phyloP scores from a whole-genome alignment of 2,329 filamentous ascomycete genomes.

The Karstenula rhodostoma region DNA sequence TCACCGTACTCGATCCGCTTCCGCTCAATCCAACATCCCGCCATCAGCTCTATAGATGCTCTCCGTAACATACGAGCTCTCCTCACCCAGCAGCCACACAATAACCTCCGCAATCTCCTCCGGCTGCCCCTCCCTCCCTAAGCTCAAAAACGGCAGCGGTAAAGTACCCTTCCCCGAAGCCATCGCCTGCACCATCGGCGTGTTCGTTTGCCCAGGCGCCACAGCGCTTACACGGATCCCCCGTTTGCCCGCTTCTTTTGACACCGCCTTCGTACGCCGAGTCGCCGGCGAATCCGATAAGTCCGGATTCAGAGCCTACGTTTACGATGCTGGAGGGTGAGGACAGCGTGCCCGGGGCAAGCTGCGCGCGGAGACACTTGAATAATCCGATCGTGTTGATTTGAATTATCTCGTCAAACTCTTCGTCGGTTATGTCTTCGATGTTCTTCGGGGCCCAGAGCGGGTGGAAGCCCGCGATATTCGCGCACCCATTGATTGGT shows the following conservation, averaged over 20 bases:
- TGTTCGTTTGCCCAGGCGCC: slow-evolving; percentile 22
- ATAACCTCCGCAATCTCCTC: slow-evolving; percentile 25
- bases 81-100: slow-evolving; percentile 20
- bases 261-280: slow-evolving; percentile 21
- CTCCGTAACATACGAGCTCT: slow-evolving; percentile 25
- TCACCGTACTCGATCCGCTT: not conserved
- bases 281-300: slow-evolving; percentile 22
- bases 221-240: slow-evolving; percentile 22
- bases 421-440: slow-evolving; percentile 20
- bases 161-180: slow-evolving; percentile 13
- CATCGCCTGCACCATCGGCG: slow-evolving; percentile 23
- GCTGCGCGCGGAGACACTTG: slow-evolving; percentile 26
- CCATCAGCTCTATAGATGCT: slow-evolving; percentile 21
- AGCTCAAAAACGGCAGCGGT: slow-evolving; percentile 37
- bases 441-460: slow-evolving; percentile 20
- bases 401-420: slow-evolving; percentile 19
- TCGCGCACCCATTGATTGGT: slow-evolving; percentile 22
- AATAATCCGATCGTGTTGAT: slow-evolving; percentile 23
- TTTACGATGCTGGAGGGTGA: slow-evolving; percentile 9
- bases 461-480: slow-evolving; percentile 24
- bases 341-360: slow-evolving; percentile 9
- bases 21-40: slow-evolving; percentile 19
- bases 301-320: slow-evolving; percentile 20
- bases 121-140: slow-evolving; percentile 50
- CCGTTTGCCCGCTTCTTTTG: slow-evolving; percentile 22